Base-by-base conservation (phyloP, 768 basidiomycete genomes). In the Tephrocybe sp. region DNA sequence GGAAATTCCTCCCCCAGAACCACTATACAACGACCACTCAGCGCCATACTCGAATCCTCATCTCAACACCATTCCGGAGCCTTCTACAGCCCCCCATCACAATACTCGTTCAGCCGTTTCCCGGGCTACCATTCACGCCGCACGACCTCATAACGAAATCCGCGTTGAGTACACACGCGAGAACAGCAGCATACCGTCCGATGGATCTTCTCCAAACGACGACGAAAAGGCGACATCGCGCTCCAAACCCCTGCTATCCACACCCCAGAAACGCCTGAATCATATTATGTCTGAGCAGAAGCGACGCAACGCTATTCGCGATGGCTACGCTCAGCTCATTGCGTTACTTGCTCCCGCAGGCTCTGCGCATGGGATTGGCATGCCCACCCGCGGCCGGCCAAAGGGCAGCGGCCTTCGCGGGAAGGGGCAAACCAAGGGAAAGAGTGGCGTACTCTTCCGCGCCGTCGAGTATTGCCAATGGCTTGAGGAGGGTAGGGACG, bases 211-310 rank as follows among this genome's bases (percentile, higher is more conserved):
- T 26, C 52, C 61, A 41, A 51, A 54, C 5, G 51, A 49, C 27
- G 51, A 37, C 49, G 25, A 46, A 19, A 22, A 38, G 38, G 5
- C 43, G 30, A 24, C 26, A 41, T 18, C 72, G 37, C 74, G 76
- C 51, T 44, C 76, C 18, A 90, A 89, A 56, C 76, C 84, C 0
- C 78, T 90, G 16, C 75, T 94, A 21, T 87, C 90, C 5, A 84
- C 83, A 4, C 90, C 90, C 0, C 90, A 95, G 68, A 92, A 93
- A 61, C 81, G 92, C 11, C 79, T 91, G 13, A 93, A 94, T 64
- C 92, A 96, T 72, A 94, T 96, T 74, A 85, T 92, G 80, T 92
- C 90, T 6, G 93, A 96, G 64, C 92, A 96, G 69, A 91, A 91
- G 61, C 88, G 93, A 7, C 83, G 93, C 9, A 95, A 95, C 60